A percentile compares a stretch with the other conserved stretches of the same genome.
Conservation (phyloP, 2,329 filamentous ascomycete species). For the Scleromitrula shiraiana region DNA sequence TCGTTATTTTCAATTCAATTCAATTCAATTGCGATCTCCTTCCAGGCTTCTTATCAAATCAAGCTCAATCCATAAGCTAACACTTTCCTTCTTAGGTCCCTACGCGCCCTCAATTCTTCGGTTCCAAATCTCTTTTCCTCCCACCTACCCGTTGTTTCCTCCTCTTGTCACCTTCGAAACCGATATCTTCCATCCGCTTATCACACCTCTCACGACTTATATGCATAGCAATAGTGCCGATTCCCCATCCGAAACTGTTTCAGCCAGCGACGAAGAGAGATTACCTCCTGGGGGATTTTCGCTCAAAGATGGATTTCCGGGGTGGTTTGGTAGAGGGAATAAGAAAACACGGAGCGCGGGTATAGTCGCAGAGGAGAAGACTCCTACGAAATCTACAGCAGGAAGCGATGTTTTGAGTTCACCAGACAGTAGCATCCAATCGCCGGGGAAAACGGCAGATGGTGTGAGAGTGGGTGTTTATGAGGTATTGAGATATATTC, state of each 20-base stretch:
- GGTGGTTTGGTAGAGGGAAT: slow-evolving; percentile 67
- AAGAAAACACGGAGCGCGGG: background rate
- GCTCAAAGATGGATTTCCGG: slow-evolving; percentile 80
- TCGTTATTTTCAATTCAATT: slow-evolving; percentile 21
- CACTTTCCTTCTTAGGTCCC: no score
- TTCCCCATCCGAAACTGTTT: slow-evolving; percentile 74
- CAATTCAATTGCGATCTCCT: background rate
- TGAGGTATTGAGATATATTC: slow-evolving; percentile 72
- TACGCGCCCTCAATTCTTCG: slow-evolving; percentile 82
- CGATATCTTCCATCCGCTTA: slow-evolving; percentile 90
- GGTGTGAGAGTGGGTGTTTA: slow-evolving; percentile 40
- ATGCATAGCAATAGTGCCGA: slow-evolving; percentile 76
- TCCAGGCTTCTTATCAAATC: background rate
- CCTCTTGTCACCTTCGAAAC: slow-evolving; percentile 83
- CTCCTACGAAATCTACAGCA: slow-evolving; percentile 18
- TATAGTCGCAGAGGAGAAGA: slow-evolving; percentile 14
- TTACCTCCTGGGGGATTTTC: slow-evolving; percentile 86
- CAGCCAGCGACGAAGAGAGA: slow-evolving; percentile 73
- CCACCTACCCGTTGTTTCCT: slow-evolving; percentile 68
- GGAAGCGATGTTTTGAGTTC: slow-evolving; percentile 15
- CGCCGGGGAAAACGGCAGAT: slow-evolving; percentile 6
- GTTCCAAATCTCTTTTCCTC: slow-evolving; percentile 83
- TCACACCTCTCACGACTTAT: slow-evolving; percentile 90
- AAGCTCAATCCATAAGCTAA: no score
- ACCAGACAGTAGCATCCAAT: background rate